These are phyloP conservation scores for Solanum megistacrolobum DNA, from an alignment of 257 asterid genomes.

Conservation along the genomic window DNA sequence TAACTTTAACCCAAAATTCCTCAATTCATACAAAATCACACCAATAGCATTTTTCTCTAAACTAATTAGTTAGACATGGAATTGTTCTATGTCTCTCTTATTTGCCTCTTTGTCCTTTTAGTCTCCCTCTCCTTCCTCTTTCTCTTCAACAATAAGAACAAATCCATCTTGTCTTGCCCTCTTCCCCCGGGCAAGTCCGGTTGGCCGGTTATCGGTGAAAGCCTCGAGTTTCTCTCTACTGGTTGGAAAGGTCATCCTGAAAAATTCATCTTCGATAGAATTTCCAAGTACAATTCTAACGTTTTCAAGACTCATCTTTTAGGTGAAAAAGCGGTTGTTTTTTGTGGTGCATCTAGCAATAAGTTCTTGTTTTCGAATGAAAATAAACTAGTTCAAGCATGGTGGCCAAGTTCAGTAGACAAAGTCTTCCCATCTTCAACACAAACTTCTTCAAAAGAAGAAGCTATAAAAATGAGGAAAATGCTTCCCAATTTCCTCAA, in stretches of 20 bases:
- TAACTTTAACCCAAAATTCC: neutral
- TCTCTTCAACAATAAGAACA: slow-evolving; percentile 38
- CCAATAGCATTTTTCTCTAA: neutral
- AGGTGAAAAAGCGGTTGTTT: slow-evolving; percentile 25
- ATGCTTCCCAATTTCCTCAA: slow-evolving; percentile 52
- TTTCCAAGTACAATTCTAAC: slow-evolving; percentile 24
- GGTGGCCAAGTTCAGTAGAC: slow-evolving; percentile 52
- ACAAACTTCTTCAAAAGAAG: slow-evolving; percentile 44
- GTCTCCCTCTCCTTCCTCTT: slow-evolving; percentile 41
- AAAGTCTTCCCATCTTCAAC: slow-evolving; percentile 37
- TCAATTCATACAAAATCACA: neutral
- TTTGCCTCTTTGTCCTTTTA: slow-evolving; percentile 28
- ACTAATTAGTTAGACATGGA: slow-evolving; percentile 33
- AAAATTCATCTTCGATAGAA: slow-evolving; percentile 40
- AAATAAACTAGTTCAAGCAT: slow-evolving; percentile 42
- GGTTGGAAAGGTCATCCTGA: slow-evolving; percentile 55
- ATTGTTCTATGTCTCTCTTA: slow-evolving; percentile 34
- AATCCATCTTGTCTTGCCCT: neutral
- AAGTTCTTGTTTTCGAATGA: slow-evolving; percentile 54
- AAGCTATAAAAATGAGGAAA: slow-evolving; percentile 49
- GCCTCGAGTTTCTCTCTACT: slow-evolving; percentile 39
- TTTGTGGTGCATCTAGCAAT: slow-evolving; percentile 32
- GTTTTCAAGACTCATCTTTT: slow-evolving; percentile 35
- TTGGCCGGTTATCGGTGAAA: slow-evolving; percentile 47
- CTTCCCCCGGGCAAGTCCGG: slow-evolving; percentile 44